Evolutionary conservation across 768 basidiomycete genomes (phyloP), one percentile per base, ranked within the genome.

Genomic region (Russula virescens): DNA sequence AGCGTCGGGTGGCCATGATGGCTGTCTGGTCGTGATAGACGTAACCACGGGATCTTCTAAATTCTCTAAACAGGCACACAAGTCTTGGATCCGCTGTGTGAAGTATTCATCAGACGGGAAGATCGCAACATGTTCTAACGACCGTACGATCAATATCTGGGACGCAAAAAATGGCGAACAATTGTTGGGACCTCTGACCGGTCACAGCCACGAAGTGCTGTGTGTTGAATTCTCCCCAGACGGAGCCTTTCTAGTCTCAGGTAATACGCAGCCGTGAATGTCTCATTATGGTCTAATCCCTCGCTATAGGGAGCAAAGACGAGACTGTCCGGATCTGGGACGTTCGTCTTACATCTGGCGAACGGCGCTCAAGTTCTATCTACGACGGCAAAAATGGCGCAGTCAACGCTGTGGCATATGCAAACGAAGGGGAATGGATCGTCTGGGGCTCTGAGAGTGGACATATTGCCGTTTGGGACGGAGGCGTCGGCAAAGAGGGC

Each of bases 381-480:
- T n/a, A n/a, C 31, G 23, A 4, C 31, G 63, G 64, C 79, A 23
- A 71, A 74, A 47, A n/a, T 5, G 23, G 50, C 51, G 43, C 62
- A 13, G 58, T 63, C 40, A 53, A 60, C 25, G 34, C 50, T 0
- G 62, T 63, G 21, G 26, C 61, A 34, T 62, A 62, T 14, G 54
- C 61, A 40, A 48, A 19, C 10, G 28, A 31, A 26, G 55, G 55
- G 2, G 40, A 23, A 18, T 28, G 40, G 47, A 53, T 63, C 6
- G 49, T 64, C 40, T 64, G 51, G 14, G 63, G 63, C 23, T 64
- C 63, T 28, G 53, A 26, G 0, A 28, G 21, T 8, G 53, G 25
- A 28, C 47, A 60, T 28, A 64, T 64, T 2, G 58, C 52, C 10
- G 40, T 64, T 9, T 64, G 59, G 63, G 53, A 64, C 5, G 53